These are phyloP conservation scores for Linnemannia hyalina DNA, from an alignment of 192 early-diverging fungal species.

Conservation along the genomic window DNA sequence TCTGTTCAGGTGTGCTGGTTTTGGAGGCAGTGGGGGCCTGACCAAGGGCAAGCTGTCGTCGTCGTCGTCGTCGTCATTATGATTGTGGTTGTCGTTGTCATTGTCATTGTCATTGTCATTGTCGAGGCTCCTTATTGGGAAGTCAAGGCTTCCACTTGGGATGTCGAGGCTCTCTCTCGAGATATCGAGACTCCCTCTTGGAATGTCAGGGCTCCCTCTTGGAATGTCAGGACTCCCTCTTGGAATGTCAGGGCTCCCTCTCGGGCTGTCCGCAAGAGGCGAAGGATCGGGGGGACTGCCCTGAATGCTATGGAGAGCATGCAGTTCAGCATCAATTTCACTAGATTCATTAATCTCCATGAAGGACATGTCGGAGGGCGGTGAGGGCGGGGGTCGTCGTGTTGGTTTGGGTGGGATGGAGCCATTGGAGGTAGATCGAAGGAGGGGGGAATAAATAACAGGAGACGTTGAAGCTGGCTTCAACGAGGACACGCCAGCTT, in stretches of 20 bases:
- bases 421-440: slow-evolving; percentile 20
- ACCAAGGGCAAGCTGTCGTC: slow-evolving; percentile 18
- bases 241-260: neutral
- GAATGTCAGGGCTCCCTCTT: too few species aligned
- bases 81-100: too few species aligned
- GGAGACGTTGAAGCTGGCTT: slow-evolving; percentile 13
- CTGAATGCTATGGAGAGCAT: slow-evolving; percentile 45
- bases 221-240: too few species aligned
- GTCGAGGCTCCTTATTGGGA: too few species aligned
- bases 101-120: too few species aligned
- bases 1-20: slow-evolving; percentile 51
- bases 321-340: slow-evolving; percentile 39
- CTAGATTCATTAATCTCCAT: slow-evolving; percentile 12
- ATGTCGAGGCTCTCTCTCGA: too few species aligned
- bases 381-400: slow-evolving; percentile 28
- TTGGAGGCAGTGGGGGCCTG: slow-evolving; percentile 64
- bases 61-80: too few species aligned
- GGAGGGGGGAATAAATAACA: slow-evolving; percentile 25
- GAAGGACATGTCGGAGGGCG: slow-evolving; percentile 9
- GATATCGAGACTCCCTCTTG: neutral
- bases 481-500: slow-evolving; percentile 6
- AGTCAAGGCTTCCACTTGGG: neutral
- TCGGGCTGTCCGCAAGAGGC: neutral
- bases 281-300: neutral
- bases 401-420: slow-evolving; percentile 25